Conservation (phyloP, 2,329 filamentous ascomycete species). For the Chrysoporthe cubensis region DNA sequence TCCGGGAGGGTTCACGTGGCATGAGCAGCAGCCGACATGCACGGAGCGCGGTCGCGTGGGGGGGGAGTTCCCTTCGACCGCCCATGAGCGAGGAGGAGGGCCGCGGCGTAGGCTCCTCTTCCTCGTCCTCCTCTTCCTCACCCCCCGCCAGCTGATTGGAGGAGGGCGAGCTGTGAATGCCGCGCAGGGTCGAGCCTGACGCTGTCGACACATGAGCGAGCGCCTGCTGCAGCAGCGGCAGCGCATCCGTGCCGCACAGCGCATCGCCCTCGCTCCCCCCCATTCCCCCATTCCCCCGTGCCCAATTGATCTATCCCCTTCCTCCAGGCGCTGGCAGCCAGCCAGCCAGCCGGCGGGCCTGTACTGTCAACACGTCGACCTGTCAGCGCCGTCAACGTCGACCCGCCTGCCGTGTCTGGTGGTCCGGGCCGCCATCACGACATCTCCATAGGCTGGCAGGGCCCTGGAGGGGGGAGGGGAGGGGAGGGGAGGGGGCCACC, state of each 20-base stretch:
- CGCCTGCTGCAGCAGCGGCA: too few species aligned
- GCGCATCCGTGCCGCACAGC: too few species aligned
- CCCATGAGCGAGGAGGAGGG: neutral
- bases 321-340: too few species aligned
- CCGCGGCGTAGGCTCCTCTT: too few species aligned
- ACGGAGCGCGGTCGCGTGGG: neutral
- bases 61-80: neutral
- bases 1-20: slow-evolving; percentile 7
- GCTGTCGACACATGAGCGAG: too few species aligned
- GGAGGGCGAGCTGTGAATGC: too few species aligned
- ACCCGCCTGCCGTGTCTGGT: slow-evolving; percentile 17
- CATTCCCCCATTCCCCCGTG: neutral
- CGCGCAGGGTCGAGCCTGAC: too few species aligned
- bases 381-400: neutral
- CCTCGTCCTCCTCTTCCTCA: too few species aligned
- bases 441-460: slow-evolving; percentile 4
- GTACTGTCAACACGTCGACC: neutral
- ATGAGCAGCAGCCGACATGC: slow-evolving; percentile 8
- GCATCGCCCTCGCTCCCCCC: neutral
- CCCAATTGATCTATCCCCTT: neutral
- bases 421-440: slow-evolving; percentile 14
- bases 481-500: too few species aligned
- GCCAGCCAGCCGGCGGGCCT: neutral
- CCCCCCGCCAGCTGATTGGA: too few species aligned
- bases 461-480: neutral